Evolutionary conservation across 768 basidiomycete genomes (phyloP).

Genomic region (Clavaria fumosa): DNA sequence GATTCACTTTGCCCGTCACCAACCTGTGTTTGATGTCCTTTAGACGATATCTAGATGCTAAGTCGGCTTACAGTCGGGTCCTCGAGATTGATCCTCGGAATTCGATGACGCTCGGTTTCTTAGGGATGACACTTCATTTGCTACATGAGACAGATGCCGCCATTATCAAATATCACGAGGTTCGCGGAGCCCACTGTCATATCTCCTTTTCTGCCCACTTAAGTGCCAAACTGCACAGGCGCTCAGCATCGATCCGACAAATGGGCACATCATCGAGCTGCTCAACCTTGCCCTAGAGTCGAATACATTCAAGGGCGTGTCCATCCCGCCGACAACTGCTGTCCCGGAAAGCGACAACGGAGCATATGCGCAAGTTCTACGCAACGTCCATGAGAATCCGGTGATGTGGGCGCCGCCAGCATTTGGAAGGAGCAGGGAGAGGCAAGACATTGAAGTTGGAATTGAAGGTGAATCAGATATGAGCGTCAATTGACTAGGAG

Average conservation of each 20-base stretch:
- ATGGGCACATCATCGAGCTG: slow-evolving; percentile 65
- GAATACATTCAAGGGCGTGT: no score
- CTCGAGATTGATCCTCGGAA: slow-evolving; percentile 80
- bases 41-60: slow-evolving; percentile 49
- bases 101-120: slow-evolving; percentile 65
- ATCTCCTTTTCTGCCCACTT: background rate
- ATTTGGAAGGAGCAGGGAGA: no score
- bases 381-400: no score
- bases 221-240: slow-evolving; percentile 27
- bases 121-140: slow-evolving; percentile 81
- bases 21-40: slow-evolving; percentile 3
- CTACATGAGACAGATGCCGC: slow-evolving; percentile 60
- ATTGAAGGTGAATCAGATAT: no score
- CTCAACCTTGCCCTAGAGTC: slow-evolving; percentile 67
- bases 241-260: slow-evolving; percentile 69
- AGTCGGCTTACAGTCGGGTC: slow-evolving; percentile 58
- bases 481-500: no score
- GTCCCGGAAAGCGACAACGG: no score
- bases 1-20: background rate
- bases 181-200: slow-evolving; percentile 20
- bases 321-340: no score
- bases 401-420: no score
- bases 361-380: no score
- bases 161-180: slow-evolving; percentile 88
- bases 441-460: no score